A percentile compares a stretch with the other conserved stretches of the same genome.
Conservation (phyloP, 768 basidiomycete species). For the Rhodotorula babjevae region DNA sequence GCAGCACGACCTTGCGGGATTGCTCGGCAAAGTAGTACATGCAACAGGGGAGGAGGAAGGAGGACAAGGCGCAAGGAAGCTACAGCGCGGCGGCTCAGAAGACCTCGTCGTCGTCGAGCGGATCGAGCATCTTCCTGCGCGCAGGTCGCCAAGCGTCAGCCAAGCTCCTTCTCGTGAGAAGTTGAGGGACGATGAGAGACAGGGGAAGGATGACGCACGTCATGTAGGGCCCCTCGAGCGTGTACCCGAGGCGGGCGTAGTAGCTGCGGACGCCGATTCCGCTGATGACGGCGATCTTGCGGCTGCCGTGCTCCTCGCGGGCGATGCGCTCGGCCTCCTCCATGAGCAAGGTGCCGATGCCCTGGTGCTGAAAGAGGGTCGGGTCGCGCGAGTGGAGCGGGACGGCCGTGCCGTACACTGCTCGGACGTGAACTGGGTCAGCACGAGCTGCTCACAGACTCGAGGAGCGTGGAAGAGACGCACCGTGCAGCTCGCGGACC, state of each 20-base stretch:
- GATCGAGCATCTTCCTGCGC: constrained; percentile 15
- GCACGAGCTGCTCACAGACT: fast-evolving
- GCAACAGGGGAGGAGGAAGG: background rate
- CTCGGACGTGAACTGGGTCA: constrained; percentile 22
- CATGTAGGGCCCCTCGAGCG: constrained; percentile 97
- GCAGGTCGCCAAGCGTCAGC: background rate
- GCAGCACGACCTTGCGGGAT: too few relatives aligned
- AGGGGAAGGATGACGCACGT: constrained; percentile 12
- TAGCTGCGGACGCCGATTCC: constrained; percentile 97
- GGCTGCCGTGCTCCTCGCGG: constrained; percentile 89
- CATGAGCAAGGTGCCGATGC: constrained; percentile 95
- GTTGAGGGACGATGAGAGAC: background rate
- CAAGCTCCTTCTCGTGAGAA: too few relatives aligned
- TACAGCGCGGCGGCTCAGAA: background rate
- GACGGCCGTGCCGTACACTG: constrained; percentile 93
- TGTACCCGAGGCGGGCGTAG: constrained; percentile 48
- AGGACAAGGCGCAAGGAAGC: background rate
- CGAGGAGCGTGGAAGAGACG: background rate
- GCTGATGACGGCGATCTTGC: constrained; percentile 94
- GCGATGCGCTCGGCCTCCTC: constrained; percentile 99
- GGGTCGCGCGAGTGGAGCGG: constrained; percentile 96
- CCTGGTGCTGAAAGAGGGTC: constrained; percentile 59
- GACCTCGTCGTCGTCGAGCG: constrained; percentile 11
- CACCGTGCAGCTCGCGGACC: constrained; percentile 78
- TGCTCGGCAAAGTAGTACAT: too few relatives aligned